Evolutionary conservation across 2,329 filamentous ascomycete species (phyloP).

Genomic region (Colletotrichum sojae): DNA sequence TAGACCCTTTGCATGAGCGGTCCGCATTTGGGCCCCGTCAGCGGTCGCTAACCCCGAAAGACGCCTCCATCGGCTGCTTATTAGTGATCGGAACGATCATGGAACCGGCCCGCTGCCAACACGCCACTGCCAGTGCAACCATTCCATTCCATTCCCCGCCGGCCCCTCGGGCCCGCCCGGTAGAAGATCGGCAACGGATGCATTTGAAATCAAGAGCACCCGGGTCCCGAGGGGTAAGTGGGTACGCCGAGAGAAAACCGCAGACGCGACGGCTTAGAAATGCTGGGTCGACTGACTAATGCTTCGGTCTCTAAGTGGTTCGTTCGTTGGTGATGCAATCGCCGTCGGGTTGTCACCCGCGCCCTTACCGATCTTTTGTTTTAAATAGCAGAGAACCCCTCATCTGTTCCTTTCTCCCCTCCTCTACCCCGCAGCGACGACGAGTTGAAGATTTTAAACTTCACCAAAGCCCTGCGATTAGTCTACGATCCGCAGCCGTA

Average conservation of each 20-base stretch:
- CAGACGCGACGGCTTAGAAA: conserved; percentile 31
- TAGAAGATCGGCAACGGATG: background rate
- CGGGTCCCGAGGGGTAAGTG: conserved; percentile 7
- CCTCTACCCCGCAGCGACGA: background rate
- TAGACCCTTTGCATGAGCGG: too few species aligned
- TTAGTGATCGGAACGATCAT: too few species aligned
- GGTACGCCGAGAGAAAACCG: conserved; percentile 4
- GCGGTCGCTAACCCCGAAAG: too few species aligned
- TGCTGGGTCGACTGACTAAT: conserved; percentile 28
- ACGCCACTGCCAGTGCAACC: too few species aligned
- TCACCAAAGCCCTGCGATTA: background rate
- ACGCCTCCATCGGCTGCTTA: too few species aligned
- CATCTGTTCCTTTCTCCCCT: too few species aligned
- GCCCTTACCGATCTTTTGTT: conserved; percentile 1
- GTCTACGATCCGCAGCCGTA: background rate
- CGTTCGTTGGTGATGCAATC: conserved; percentile 25
- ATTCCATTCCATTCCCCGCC: too few species aligned
- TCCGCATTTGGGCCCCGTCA: too few species aligned
- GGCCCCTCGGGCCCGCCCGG: background rate
- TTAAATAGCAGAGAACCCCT: conserved; percentile 3
- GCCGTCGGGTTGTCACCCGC: background rate
- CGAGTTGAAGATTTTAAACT: background rate
- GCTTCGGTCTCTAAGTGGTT: background rate
- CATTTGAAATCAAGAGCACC: conserved; percentile 27
- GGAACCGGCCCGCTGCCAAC: too few species aligned